phyloP scores from a whole-genome alignment of 2,329 filamentous ascomycete species.

The Fusarium brevicatenulatum region DNA sequence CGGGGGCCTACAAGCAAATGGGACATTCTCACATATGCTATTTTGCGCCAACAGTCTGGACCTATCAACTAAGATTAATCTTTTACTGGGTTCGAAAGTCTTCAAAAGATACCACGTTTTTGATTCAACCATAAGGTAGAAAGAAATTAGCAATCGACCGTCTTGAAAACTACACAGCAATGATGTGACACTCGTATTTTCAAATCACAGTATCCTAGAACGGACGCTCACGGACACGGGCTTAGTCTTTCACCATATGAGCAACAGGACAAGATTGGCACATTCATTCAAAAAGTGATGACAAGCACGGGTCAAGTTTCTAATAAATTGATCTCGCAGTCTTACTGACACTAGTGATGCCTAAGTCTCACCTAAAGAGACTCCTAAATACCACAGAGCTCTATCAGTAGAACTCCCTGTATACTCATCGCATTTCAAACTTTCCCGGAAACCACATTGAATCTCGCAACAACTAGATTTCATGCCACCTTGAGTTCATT shows the following conservation, averaged over 20 bases:
- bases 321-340: neutral
- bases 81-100: neutral
- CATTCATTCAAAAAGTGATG: neutral
- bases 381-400: no score
- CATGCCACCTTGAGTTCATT: neutral
- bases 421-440: neutral
- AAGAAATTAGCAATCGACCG: neutral
- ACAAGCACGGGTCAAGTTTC: neutral
- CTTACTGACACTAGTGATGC: neutral
- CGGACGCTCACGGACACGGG: no score
- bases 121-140: neutral
- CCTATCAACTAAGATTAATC: neutral
- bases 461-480: neutral
- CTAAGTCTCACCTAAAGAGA: neutral
- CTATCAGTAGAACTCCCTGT: no score
- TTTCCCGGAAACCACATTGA: neutral
- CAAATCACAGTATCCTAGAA: neutral
- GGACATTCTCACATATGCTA: neutral
- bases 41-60: neutral
- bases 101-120: no score
- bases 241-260: neutral
- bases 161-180: neutral
- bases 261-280: neutral
- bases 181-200: neutral
- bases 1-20: neutral